Conservation (phyloP, 75 land plant species). For the Gnetum montanum region DNA sequence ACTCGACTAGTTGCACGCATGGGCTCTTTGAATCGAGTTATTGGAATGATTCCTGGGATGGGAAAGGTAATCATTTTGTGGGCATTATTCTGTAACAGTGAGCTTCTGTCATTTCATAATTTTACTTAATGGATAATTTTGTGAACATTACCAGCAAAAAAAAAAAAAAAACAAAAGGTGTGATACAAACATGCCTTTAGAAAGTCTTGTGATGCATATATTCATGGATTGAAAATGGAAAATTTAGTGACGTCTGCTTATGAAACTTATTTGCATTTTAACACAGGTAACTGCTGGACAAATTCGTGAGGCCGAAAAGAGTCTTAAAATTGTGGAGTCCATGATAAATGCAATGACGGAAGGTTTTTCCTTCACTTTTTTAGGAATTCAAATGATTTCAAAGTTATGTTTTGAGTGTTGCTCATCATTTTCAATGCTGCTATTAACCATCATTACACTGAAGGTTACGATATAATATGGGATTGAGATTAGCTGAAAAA, state of each 20-base stretch:
- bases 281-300: conserved; percentile 87
- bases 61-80: conserved; percentile 59
- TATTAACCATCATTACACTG: background rate
- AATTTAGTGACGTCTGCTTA: no score
- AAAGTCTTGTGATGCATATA: no score
- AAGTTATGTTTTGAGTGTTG: background rate
- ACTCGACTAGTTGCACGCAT: conserved; percentile 81
- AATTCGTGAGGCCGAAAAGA: conserved; percentile 96
- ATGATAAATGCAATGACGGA: conserved; percentile 99
- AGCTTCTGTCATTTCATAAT: no score
- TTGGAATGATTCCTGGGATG: conserved; percentile 98
- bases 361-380: conserved; percentile 41
- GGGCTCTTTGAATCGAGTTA: conserved; percentile 90
- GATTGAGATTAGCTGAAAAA: no score
- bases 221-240: no score
- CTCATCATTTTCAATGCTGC: background rate
- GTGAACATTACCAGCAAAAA: no score
- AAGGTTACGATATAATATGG: background rate
- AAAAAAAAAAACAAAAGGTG: no score
- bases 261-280: no score
- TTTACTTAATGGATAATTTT: no score
- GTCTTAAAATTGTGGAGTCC: conserved; percentile 76
- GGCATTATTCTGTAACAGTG: no score
- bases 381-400: background rate
- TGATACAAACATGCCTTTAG: no score